Conservation (phyloP, 2,329 filamentous ascomycete genomes). For the Exophiala viscosa region DNA sequence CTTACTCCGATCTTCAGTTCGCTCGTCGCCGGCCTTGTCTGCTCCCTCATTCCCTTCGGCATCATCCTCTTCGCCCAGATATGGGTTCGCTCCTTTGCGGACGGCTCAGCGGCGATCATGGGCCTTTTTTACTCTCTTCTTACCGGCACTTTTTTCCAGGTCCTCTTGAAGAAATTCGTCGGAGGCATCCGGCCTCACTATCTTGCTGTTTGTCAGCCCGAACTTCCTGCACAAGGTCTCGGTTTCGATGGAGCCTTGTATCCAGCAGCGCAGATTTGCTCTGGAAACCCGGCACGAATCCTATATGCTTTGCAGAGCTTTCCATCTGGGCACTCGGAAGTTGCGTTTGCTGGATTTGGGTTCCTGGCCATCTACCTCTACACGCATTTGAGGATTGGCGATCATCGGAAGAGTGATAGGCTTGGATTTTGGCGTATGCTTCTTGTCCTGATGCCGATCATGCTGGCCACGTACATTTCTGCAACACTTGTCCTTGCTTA, state of each 20-base stretch:
- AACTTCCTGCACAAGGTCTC: constrained; percentile 9
- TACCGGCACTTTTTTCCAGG: constrained; percentile 22
- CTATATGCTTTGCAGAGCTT: constrained; percentile 85
- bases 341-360: constrained; percentile 73
- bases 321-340: constrained; percentile 74
- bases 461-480: constrained; percentile 64
- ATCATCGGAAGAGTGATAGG: constrained; percentile 46
- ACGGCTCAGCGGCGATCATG: constrained; percentile 18
- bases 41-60: constrained; percentile 14
- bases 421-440: constrained; percentile 42
- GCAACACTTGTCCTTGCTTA: constrained; percentile 69
- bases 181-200: constrained; percentile 25
- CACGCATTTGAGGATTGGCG: constrained; percentile 60
- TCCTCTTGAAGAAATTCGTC: constrained; percentile 25
- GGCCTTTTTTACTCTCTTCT: constrained; percentile 19
- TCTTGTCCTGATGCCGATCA: constrained; percentile 55
- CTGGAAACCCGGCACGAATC: constrained; percentile 64
- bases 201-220: constrained; percentile 21
- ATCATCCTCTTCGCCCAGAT: constrained; percentile 20
- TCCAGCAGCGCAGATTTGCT: constrained; percentile 64
- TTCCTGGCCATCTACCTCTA: constrained; percentile 69
- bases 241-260: constrained; percentile 47
- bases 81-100: constrained; percentile 19
- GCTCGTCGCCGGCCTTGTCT: constrained; percentile 14
- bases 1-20: constrained; percentile 14